Base-by-base conservation (phyloP, 306 rosid genomes). In the Phaseolus lunatus region DNA sequence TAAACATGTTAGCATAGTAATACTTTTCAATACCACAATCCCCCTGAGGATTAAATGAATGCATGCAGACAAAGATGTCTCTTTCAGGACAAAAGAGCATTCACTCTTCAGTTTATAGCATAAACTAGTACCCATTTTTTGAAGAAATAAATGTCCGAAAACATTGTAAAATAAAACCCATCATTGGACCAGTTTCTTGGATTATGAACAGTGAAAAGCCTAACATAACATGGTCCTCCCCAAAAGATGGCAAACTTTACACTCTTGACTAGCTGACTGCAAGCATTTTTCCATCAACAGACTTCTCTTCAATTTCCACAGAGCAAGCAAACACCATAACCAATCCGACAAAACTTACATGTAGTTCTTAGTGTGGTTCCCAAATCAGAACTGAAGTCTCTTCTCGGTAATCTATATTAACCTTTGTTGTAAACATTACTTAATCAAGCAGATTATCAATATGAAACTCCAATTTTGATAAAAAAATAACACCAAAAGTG, bases 161-260 rank as follows among this genome's bases (percentile, higher is more conserved):
- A 73, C 69, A 72, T 53, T 41, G 62, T 31, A 16, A 52, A 19
- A 11, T 31, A 16, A 52, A 19, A 11, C 56, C 41, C 45, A 67
- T n/a, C 66, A 23, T 43, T 39, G 50, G 41, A 72, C 20, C 31
- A 54, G 18, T 9, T 58, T 35, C 67, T 72, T 18, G 31, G 72
- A 23, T 22, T 61, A 61, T 47, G 71, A 35, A 26, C 37, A 78
- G 67, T 56, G 18, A 48, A 73, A 78, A 27, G 37, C 71, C 16
- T 48, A 48, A 70, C 67, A 83, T 48, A 48, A 70, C 67, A 83
- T 57, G 37, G 72, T 48, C 15, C 15, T 58, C 48, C n/a, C 16
- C 63, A 63, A 47, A 58, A 59, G 44, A 66, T 52, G 67, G 67
- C 7, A 39, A 77, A 27, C 27, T 54, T 71, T 64, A 64, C 64